Percentiles rank a stretch among this genome's conserved stretches.
Conservation (phyloP, 2,329 filamentous ascomycete genomes). For the Aspergillus awamori region DNA sequence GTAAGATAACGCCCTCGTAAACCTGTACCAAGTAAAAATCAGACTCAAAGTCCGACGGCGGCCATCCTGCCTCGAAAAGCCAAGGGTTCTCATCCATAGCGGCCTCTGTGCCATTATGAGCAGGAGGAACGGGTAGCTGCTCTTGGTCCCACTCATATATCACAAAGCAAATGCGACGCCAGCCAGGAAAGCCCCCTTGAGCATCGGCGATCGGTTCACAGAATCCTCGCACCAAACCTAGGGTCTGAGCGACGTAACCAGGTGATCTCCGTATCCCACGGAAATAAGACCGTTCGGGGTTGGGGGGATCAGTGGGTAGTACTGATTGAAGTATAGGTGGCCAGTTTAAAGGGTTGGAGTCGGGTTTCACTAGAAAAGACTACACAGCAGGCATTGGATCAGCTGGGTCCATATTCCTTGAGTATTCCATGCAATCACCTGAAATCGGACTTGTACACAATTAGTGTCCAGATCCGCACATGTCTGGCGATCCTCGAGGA, state of each 20-base stretch:
- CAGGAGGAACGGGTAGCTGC: slow-evolving; percentile 22
- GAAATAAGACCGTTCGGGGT: slow-evolving; percentile 26
- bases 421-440: slow-evolving; percentile 25
- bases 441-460: slow-evolving; percentile 23
- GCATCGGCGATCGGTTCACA: slow-evolving; percentile 31
- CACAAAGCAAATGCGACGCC: slow-evolving; percentile 42
- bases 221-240: slow-evolving; percentile 38
- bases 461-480: slow-evolving; percentile 37
- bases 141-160: slow-evolving; percentile 32
- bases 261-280: slow-evolving; percentile 28
- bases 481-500: slow-evolving; percentile 37
- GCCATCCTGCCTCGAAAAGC: slow-evolving; percentile 21
- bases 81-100: not conserved
- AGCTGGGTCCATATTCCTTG: not conserved
- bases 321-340: slow-evolving; percentile 28
- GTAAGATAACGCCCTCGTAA: slow-evolving; percentile 53
- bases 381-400: slow-evolving; percentile 8
- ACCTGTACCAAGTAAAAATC: slow-evolving; percentile 44
- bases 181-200: slow-evolving; percentile 38
- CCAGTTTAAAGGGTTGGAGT: slow-evolving; percentile 29
- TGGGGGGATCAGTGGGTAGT: slow-evolving; percentile 20
- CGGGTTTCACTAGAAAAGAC: slow-evolving; percentile 28
- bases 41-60: slow-evolving; percentile 15
- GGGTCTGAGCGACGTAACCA: slow-evolving; percentile 11
- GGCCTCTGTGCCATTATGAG: slow-evolving; percentile 18